Evolutionary conservation across 371 early-diverging fungal species (phyloP).

Genomic region (Dinochytrium kinnereticum): DNA sequence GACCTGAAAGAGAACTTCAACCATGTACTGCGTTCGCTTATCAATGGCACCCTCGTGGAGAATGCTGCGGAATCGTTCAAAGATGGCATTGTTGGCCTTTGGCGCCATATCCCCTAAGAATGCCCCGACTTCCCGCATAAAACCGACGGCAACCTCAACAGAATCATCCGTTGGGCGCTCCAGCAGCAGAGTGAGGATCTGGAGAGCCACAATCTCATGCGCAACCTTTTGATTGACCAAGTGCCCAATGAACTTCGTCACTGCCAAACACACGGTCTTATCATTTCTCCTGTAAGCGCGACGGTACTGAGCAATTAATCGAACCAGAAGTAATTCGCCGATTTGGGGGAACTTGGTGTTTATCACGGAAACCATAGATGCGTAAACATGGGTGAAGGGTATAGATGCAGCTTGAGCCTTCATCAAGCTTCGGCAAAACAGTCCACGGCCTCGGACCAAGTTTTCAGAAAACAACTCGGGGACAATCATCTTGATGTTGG

Average conservation of each 20-base stretch:
- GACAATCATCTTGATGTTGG: slow-evolving; percentile 90
- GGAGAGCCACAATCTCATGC: slow-evolving; percentile 88
- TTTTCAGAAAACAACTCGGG: slow-evolving; percentile 92
- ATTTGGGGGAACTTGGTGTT: slow-evolving; percentile 93
- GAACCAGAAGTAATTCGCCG: slow-evolving; percentile 85
- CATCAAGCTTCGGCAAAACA: slow-evolving; percentile 87
- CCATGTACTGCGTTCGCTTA: slow-evolving; percentile 95
- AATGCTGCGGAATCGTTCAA: slow-evolving; percentile 91
- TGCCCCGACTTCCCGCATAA: slow-evolving; percentile 91
- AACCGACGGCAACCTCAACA: slow-evolving; percentile 96
- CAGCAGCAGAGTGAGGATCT: slow-evolving; percentile 83
- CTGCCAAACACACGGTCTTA: slow-evolving; percentile 84
- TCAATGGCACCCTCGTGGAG: slow-evolving; percentile 94
- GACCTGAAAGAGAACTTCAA: slow-evolving; percentile 95
- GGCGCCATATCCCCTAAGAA: slow-evolving; percentile 81
- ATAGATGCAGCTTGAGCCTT: slow-evolving; percentile 91
- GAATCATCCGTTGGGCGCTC: slow-evolving; percentile 96
- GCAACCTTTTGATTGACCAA: slow-evolving; percentile 90
- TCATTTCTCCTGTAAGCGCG: slow-evolving; percentile 91
- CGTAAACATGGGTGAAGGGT: slow-evolving; percentile 93
- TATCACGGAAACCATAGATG: slow-evolving; percentile 84
- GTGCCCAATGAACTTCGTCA: slow-evolving; percentile 90
- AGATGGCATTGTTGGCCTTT: slow-evolving; percentile 83
- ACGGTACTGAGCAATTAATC: slow-evolving; percentile 89
- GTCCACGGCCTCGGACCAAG: slow-evolving; percentile 90